phyloP scores from a whole-genome alignment of 805 yeast species.

The Yamadazyma tumulicola region DNA sequence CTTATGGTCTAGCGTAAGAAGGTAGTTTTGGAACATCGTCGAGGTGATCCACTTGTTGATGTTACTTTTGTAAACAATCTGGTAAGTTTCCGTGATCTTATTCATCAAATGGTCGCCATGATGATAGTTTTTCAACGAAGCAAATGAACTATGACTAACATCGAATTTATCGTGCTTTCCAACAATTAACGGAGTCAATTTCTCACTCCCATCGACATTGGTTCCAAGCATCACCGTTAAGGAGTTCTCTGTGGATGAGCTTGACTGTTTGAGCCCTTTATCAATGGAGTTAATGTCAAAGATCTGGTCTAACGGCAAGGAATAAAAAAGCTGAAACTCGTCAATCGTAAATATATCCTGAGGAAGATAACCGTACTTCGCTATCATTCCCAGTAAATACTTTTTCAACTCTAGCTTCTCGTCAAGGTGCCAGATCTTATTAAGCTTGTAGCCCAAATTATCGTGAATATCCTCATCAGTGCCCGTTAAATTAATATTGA shows the following conservation, averaged over 20 bases:
- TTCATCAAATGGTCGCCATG: slow-evolving; percentile 17
- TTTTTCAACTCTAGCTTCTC: slow-evolving; percentile 49
- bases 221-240: slow-evolving; percentile 59
- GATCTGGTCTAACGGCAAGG: slow-evolving; percentile 57
- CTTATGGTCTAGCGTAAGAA: slow-evolving; percentile 57
- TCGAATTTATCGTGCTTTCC: slow-evolving; percentile 53
- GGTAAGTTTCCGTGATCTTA: slow-evolving; percentile 50
- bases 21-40: slow-evolving; percentile 59
- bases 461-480: slow-evolving; percentile 38
- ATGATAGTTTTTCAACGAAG: slow-evolving; percentile 10
- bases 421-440: slow-evolving; percentile 60
- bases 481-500: slow-evolving; percentile 50
- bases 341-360: slow-evolving; percentile 57
- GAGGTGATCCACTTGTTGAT: slow-evolving; percentile 63
- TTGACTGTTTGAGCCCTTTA: slow-evolving; percentile 38
- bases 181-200: slow-evolving; percentile 56
- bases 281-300: slow-evolving; percentile 44
- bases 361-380: slow-evolving; percentile 37
- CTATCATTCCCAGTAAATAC: slow-evolving; percentile 33
- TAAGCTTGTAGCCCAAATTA: slow-evolving; percentile 25
- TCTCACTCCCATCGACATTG: slow-evolving; percentile 61
- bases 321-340: slow-evolving; percentile 57
- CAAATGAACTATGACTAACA: slow-evolving; percentile 19
- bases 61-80: slow-evolving; percentile 55
- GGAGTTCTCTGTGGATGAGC: slow-evolving; percentile 37